Evolutionary conservation across 441 rosid species (phyloP).

Genomic region (Pelargonium australe): DNA sequence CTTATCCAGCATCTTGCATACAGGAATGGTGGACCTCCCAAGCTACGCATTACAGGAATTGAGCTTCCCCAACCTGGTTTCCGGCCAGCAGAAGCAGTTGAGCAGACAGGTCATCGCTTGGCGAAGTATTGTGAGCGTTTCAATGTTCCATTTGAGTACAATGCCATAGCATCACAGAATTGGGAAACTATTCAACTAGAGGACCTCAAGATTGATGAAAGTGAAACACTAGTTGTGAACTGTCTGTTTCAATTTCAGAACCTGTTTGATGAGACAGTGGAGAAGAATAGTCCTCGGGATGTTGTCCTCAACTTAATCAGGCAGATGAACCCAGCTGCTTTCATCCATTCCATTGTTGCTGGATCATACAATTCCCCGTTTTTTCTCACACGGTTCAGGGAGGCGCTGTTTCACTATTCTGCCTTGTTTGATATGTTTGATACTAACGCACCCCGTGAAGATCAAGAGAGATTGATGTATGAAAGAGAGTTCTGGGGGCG

Average conservation of each 20-base stretch:
- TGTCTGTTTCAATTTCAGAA: slow-evolving; percentile 57
- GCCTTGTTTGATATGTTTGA: slow-evolving; percentile 8
- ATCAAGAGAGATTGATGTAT: not conserved
- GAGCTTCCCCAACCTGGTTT: slow-evolving; percentile 4
- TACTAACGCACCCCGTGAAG: not conserved
- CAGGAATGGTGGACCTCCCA: not conserved
- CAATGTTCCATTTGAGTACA: slow-evolving; percentile 6
- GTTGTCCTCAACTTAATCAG: slow-evolving; percentile 53
- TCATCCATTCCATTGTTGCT: slow-evolving; percentile 27
- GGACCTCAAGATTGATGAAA: slow-evolving; percentile 50
- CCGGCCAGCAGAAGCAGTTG: slow-evolving; percentile 3
- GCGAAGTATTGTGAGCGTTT: not conserved
- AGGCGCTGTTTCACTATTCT: slow-evolving; percentile 5
- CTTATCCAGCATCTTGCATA: slow-evolving; percentile 45
- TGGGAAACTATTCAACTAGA: slow-evolving; percentile 62
- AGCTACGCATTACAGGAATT: slow-evolving; percentile 4
- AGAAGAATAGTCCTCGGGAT: slow-evolving; percentile 54
- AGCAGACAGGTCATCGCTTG: slow-evolving; percentile 2
- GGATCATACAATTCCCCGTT: slow-evolving; percentile 1
- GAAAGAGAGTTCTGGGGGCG: slow-evolving; percentile 1
- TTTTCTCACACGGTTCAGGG: slow-evolving; percentile 1
- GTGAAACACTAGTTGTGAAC: slow-evolving; percentile 65
- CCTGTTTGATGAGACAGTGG: slow-evolving; percentile 76
- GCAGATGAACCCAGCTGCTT: slow-evolving; percentile 52
- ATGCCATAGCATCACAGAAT: slow-evolving; percentile 24